phyloP scores from a whole-genome alignment of 2,329 filamentous ascomycete species.

The Pestalotiopsis sp. region DNA sequence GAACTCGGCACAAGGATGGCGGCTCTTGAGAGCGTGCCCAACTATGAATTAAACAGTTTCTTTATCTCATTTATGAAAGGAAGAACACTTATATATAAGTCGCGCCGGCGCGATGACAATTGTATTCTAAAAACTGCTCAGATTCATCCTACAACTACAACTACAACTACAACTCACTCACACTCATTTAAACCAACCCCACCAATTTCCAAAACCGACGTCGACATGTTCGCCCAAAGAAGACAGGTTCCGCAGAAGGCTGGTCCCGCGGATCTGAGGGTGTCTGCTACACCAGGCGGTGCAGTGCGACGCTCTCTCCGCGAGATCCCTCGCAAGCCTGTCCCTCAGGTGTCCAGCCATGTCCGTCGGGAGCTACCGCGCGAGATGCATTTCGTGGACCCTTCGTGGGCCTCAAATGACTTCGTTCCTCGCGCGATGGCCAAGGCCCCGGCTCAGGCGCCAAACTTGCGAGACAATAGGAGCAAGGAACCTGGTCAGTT shows the following conservation, averaged over 20 bases:
- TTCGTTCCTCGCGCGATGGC: not conserved
- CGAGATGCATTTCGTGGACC: not conserved
- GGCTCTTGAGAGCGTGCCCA: not conserved
- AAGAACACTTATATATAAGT: not conserved
- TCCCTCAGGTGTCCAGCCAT: not conserved
- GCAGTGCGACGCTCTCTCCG: not conserved
- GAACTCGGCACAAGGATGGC: not conserved
- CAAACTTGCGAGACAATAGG: not conserved
- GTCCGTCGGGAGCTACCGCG: not conserved
- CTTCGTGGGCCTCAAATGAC: not conserved
- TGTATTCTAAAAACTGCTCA: not conserved
- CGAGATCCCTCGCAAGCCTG: slow-evolving; percentile 1
- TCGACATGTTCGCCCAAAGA: not conserved
- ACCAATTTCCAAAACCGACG: not conserved
- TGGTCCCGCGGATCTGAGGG: not conserved
- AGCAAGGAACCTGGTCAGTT: not conserved
- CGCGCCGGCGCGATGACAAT: not conserved
- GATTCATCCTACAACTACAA: not conserved
- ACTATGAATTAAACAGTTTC: not conserved
- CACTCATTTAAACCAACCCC: not conserved
- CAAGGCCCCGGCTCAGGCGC: not conserved
- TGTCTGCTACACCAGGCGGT: no score
- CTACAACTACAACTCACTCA: no score
- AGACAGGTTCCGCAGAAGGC: not conserved
- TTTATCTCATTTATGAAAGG: not conserved